A percentile compares a stretch with the other conserved stretches of the same genome.
Conservation (phyloP, 192 early-diverging fungal genomes). For the Jimgerdemannia lactiflua region DNA sequence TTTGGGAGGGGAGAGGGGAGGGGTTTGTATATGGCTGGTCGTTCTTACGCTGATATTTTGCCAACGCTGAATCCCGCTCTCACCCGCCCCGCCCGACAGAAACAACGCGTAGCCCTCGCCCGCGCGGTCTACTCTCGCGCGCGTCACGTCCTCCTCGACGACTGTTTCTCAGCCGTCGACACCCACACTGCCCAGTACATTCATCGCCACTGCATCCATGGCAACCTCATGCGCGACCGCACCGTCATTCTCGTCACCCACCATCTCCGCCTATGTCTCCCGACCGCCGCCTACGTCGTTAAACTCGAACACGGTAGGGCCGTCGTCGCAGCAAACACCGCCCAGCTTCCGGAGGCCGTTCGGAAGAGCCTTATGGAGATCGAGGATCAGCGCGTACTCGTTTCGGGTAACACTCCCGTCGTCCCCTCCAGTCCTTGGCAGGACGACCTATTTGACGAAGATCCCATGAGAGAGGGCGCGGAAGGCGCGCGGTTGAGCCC, state of each 20-base stretch:
- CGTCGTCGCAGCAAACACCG: constrained; percentile 16
- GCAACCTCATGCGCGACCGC: constrained; percentile 64
- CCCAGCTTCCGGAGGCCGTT: background rate
- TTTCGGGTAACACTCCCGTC: background rate
- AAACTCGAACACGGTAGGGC: constrained; percentile 50
- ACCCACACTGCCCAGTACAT: constrained; percentile 63
- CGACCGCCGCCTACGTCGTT: constrained; percentile 48
- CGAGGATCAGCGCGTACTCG: background rate
- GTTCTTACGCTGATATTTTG: background rate
- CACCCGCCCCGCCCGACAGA: constrained; percentile 39
- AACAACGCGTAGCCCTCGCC: constrained; percentile 58
- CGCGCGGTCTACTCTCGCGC: constrained; percentile 77
- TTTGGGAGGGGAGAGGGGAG: no score
- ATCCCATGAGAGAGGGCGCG: no score
- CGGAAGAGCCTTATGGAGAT: background rate
- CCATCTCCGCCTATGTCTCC: constrained; percentile 58
- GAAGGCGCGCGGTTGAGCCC: no score
- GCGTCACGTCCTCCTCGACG: constrained; percentile 49
- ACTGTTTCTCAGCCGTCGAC: constrained; percentile 52
- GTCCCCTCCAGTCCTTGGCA: no score
- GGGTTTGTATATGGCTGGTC: background rate
- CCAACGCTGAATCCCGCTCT: background rate
- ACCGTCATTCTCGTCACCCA: constrained; percentile 87
- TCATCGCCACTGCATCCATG: constrained; percentile 62
- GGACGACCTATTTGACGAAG: no score